Base-by-base conservation (phyloP, 768 basidiomycete species). In the Psilocybe cyanescens region DNA sequence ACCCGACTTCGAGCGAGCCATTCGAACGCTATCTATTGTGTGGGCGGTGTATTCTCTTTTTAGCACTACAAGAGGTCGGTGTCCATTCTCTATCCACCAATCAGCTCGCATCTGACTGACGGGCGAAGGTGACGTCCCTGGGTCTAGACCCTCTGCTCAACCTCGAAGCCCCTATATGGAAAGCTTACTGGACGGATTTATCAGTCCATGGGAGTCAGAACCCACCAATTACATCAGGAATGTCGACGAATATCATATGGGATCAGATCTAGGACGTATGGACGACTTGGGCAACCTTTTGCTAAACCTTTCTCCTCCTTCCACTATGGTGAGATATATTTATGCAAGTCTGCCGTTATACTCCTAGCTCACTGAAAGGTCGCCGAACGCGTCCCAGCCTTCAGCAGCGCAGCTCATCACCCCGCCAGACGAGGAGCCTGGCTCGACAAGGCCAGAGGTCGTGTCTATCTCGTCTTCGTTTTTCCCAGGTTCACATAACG, bases 381-480 rank as follows among this genome's bases (percentile, higher is more conserved):
- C 4, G 28, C 33, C 50, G 29, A 29, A 12, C 19, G 17, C 11
- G 30, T 33, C n/a, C 28, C 31, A 55, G 58, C 55, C 55, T 19
- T 28, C 50, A 7, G 14, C 41, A 16, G 14, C 5, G n/a, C 63
- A 60, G 57, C 33, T 60, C 14, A 31, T 37, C 16, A 59, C 56
- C 7, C 61, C 61, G 11, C 61, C 61, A 31, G 33, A 30, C 17
- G 60, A 57, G 2, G 55, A 51, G 9, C 37, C 51, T n/a, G 19
- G 8, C 8, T n/a, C 51, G 28, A 35, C 17, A 30, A 46, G 33
- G 30, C 19, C 55, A 17, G 53, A 52, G 45, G 14, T 65, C 37
- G 67, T 67, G 9, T 65, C 70, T 6, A 63, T 74, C 14, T 72
- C 74, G 8, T 69, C 71, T 3, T 52, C 66, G 1, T 75, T 75